Evolutionary conservation across 345 rosid species (phyloP).

Genomic region (Syzygium grande): DNA sequence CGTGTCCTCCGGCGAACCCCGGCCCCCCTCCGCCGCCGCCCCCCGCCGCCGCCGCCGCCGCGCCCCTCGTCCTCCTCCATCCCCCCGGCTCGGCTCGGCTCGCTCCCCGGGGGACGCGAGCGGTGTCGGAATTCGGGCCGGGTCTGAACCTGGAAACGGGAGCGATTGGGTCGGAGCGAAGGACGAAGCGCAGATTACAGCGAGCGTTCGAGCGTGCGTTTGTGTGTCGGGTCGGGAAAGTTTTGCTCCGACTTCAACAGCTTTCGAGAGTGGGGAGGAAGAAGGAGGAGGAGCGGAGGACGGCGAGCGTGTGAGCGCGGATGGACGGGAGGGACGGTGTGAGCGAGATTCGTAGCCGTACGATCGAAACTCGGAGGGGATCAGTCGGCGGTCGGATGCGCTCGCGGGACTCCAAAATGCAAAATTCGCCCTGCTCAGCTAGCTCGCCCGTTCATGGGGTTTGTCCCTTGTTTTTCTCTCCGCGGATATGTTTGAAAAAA

Average conservation of each 20-base stretch:
- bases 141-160: background rate
- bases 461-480: background rate
- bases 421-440: background rate
- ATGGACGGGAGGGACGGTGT: background rate
- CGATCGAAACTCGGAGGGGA: background rate
- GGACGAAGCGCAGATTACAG: background rate
- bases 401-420: background rate
- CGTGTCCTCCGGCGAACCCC: conserved; percentile 23
- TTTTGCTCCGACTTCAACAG: background rate
- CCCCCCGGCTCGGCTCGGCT: background rate
- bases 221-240: background rate
- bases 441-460: background rate
- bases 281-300: background rate
- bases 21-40: conserved; percentile 10
- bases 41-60: background rate
- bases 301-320: background rate
- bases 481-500: background rate
- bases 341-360: background rate
- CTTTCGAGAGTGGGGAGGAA: background rate
- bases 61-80: conserved; percentile 5
- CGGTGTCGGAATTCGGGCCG: background rate
- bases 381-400: background rate
- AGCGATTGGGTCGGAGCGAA: background rate
- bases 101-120: background rate
- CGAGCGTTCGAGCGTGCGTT: background rate